These are phyloP conservation scores for Amphibolis antarctica DNA, from an alignment of 106 monocot genomes.

Conservation along the genomic window DNA sequence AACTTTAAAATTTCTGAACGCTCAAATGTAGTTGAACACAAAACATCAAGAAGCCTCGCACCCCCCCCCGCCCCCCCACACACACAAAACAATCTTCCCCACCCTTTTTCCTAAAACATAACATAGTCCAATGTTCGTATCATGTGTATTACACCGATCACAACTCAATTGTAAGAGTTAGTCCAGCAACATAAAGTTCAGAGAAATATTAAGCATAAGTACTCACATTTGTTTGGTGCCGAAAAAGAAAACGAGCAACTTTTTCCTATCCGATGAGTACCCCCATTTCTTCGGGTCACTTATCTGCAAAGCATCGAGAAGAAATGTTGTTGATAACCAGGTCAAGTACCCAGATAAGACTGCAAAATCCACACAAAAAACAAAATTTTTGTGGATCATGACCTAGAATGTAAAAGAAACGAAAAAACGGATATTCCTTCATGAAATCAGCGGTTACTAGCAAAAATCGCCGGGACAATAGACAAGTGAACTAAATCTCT, in stretches of 20 bases:
- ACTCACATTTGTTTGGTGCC: slow-evolving; percentile 99
- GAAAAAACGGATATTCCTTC: too few relatives aligned
- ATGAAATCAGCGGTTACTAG: not conserved
- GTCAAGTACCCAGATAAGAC: not conserved
- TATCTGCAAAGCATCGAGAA: slow-evolving; percentile 29
- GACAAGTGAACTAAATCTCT: not conserved
- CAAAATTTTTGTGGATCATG: not conserved
- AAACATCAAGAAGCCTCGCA: too few relatives aligned
- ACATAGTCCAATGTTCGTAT: too few relatives aligned
- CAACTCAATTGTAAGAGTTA: too few relatives aligned
- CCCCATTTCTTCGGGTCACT: slow-evolving; percentile 94
- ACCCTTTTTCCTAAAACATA: too few relatives aligned
- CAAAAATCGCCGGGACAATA: not conserved
- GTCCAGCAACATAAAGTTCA: too few relatives aligned
- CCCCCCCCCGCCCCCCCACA: too few relatives aligned
- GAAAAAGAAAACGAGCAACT: slow-evolving; percentile 90
- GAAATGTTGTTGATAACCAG: not conserved
- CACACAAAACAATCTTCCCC: too few relatives aligned
- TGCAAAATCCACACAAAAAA: not conserved
- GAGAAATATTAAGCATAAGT: not conserved
- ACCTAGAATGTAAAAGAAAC: too few relatives aligned
- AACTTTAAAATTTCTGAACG: too few relatives aligned
- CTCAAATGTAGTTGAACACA: too few relatives aligned
- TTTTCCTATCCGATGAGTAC: slow-evolving; percentile 56
- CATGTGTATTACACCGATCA: too few relatives aligned